Evolutionary conservation across 805 yeast species (phyloP).

Genomic region (Candida yuanshanica): DNA sequence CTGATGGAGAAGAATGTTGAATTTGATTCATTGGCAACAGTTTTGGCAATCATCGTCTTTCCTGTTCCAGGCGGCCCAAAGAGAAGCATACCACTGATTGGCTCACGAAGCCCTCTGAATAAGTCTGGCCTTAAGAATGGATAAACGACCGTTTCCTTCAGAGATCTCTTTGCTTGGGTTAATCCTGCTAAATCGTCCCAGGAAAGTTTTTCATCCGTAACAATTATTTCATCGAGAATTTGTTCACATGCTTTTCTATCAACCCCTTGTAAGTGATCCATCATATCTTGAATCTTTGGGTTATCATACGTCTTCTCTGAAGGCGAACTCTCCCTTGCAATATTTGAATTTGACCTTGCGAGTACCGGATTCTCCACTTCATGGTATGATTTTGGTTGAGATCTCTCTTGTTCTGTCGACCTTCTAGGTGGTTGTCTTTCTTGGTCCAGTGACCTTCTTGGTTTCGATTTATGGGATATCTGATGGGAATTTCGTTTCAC

Average conservation of each 20-base stretch:
- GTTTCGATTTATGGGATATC: neutral
- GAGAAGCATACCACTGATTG: slow-evolving; percentile 90
- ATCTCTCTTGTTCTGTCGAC: neutral
- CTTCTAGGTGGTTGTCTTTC: neutral
- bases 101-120: slow-evolving; percentile 86
- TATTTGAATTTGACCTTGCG: neutral
- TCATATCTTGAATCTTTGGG: slow-evolving; percentile 23
- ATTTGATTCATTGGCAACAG: slow-evolving; percentile 92
- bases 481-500: too few relatives aligned
- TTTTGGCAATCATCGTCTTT: slow-evolving; percentile 93
- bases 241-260: slow-evolving; percentile 77
- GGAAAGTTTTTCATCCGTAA: slow-evolving; percentile 82
- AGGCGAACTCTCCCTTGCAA: neutral
- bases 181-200: slow-evolving; percentile 97
- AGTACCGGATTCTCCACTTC: neutral
- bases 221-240: slow-evolving; percentile 81
- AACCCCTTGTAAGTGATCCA: slow-evolving; percentile 50
- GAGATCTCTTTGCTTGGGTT: slow-evolving; percentile 78
- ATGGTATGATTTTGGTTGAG: neutral
- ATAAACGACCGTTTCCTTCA: slow-evolving; percentile 93
- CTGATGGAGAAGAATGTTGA: slow-evolving; percentile 90
- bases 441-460: neutral
- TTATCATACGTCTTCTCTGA: slow-evolving; percentile 11
- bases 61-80: slow-evolving; percentile 99
- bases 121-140: slow-evolving; percentile 93